Evolutionary conservation across 1,284 basidiomycete species (phyloP).

Genomic region (Somion occarium): DNA sequence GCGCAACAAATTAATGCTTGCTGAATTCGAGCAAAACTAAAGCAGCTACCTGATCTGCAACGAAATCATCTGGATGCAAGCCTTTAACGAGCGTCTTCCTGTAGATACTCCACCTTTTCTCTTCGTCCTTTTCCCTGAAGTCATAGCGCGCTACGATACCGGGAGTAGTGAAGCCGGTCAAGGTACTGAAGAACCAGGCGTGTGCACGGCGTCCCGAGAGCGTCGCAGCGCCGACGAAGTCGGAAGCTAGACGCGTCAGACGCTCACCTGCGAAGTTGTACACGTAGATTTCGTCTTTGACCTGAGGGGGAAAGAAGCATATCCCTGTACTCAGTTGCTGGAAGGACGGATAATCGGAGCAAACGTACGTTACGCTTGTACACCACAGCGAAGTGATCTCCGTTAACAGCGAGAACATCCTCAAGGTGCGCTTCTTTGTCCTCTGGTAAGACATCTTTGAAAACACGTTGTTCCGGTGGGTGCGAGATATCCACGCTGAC

Average conservation of each 20-base stretch:
- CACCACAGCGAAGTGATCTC: slow-evolving; percentile 57
- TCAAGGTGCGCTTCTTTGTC: slow-evolving; percentile 59
- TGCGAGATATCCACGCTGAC: slow-evolving; percentile 63
- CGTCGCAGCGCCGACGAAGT: slow-evolving; percentile 69
- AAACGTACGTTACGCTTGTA: slow-evolving; percentile 71
- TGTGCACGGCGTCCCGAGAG: slow-evolving; percentile 53
- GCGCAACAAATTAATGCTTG: neutral
- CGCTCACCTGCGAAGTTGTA: slow-evolving; percentile 59
- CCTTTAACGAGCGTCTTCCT: slow-evolving; percentile 61
- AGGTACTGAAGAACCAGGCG: slow-evolving; percentile 63
- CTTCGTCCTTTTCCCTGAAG: slow-evolving; percentile 40
- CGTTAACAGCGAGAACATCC: slow-evolving; percentile 46
- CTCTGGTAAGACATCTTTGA: slow-evolving; percentile 70
- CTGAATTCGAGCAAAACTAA: neutral
- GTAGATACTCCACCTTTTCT: slow-evolving; percentile 55
- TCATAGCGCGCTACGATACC: slow-evolving; percentile 64
- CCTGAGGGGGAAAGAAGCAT: slow-evolving; percentile 33
- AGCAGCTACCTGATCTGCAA: slow-evolving; percentile 56
- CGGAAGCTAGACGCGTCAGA: slow-evolving; percentile 54
- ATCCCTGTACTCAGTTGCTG: no score
- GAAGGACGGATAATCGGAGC: slow-evolving; percentile 2
- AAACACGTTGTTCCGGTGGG: slow-evolving; percentile 33
- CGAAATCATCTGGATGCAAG: slow-evolving; percentile 68
- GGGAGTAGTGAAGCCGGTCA: slow-evolving; percentile 73
- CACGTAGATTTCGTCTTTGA: slow-evolving; percentile 81